Evolutionary conservation across 225 moss, liverwort and hornwort genomes (phyloP), one percentile per base, ranked within the genome.

Genomic region (Climacium dendroides): DNA sequence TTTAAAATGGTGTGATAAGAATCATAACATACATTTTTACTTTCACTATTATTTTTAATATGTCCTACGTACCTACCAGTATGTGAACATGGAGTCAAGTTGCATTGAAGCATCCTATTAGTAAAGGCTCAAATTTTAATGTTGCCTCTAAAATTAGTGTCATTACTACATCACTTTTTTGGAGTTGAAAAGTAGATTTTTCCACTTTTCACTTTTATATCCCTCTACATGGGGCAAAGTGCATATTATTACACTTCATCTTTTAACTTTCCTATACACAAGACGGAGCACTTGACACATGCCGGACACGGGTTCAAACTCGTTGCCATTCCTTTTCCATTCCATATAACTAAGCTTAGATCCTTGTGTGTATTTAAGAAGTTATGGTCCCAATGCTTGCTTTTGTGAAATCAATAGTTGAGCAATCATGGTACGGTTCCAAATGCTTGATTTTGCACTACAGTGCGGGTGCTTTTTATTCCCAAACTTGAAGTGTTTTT

Each of bases 221-320:
- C 7, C 18, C 15, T 1, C 6, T 3, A 1, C 19, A 30, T 19
- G 3, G 7, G 1, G 7, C 0, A 1, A 48, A 19, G 19, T 32
- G 32, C 32, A 48, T 18, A 19, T 32, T 7, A 18, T 32, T 2
- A 48, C 30, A n/a, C n/a, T n/a, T n/a, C n/a, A n/a, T n/a, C 48
- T 48, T 48, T 48, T 48, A 10, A 48, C 8, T 48, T 48, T 48
- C 48, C 48, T 9, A 48, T 48, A 48, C 10, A 48, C 10, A 10
- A 48, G 48, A 48, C 48, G 48, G 48, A 9, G 48, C 48, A 48
- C 48, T 11, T 48, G 9, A 48, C 48, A 48, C 10, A 10, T 48
- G 48, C 10, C 10, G 3, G 48, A 10, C 48, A 48, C 10, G 10
- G 48, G 48, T 48, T 48, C 48, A 48, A 48, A 48, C 48, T 48